A percentile compares a stretch with the other conserved stretches of the same genome.
Evolutionary conservation across 352 stramenopile genomes (phyloP).

Genomic region (Aphanomyces stellatus): DNA sequence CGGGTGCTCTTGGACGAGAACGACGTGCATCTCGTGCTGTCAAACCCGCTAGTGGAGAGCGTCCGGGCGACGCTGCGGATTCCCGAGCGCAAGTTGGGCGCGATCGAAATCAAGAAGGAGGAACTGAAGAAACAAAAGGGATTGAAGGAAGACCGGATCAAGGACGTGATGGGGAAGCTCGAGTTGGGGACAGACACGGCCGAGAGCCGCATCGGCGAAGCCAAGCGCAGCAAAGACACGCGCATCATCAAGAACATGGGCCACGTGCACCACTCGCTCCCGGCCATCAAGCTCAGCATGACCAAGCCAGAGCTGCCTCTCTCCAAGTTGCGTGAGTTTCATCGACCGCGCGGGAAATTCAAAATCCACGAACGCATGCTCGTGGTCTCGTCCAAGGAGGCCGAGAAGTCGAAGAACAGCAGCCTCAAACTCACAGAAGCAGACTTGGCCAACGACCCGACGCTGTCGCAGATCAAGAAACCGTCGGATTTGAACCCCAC

Average conservation of each 20-base stretch:
- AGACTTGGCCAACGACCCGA: constrained; percentile 15
- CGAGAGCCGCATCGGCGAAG: constrained; percentile 41
- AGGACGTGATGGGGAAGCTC: constrained; percentile 70
- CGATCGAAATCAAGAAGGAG: constrained; percentile 57
- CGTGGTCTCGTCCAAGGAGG: constrained; percentile 48
- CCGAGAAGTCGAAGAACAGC: constrained; percentile 56
- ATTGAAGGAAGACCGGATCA: constrained; percentile 75
- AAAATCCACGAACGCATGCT: constrained; percentile 75
- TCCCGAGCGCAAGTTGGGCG: constrained; percentile 70
- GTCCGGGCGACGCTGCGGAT: constrained; percentile 72
- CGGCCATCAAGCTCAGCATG: constrained; percentile 79
- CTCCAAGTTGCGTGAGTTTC: constrained; percentile 70
- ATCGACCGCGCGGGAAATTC: constrained; percentile 75
- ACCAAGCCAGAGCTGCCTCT: constrained; percentile 80
- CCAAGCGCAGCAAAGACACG: constrained; percentile 77
- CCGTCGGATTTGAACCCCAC: constrained; percentile 70
- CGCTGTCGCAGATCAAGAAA: constrained; percentile 69
- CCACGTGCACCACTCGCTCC: constrained; percentile 73
- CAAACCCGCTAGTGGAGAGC: constrained; percentile 67
- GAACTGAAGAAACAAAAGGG: constrained; percentile 63
- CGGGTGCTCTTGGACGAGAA: constrained; percentile 80
- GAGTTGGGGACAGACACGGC: constrained; percentile 71
- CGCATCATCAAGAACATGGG: constrained; percentile 81
- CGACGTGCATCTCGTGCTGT: constrained; percentile 68
- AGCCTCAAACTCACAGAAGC: constrained; percentile 4